phyloP scores from a whole-genome alignment of 805 yeast species.

The Teunomyces gatunensis region DNA sequence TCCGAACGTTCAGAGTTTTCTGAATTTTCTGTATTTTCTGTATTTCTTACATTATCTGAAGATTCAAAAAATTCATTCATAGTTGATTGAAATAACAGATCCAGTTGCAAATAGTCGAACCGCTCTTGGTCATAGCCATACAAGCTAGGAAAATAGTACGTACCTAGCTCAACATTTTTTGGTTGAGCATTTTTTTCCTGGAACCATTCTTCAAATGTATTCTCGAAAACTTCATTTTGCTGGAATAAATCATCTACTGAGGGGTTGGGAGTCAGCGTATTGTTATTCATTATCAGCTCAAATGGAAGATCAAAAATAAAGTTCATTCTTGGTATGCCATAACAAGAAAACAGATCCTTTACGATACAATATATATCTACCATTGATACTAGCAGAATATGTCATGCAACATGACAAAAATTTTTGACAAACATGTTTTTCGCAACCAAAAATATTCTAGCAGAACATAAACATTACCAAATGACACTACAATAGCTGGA shows the following conservation, averaged over 20 bases:
- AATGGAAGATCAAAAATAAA: not conserved
- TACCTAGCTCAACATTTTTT: not conserved
- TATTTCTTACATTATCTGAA: not conserved
- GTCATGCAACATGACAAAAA: not conserved
- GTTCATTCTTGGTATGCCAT: not conserved
- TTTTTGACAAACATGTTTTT: not conserved
- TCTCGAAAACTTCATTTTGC: not conserved
- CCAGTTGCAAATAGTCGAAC: not conserved
- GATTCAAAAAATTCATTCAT: not conserved
- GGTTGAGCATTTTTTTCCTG: not conserved
- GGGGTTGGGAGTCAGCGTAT: not conserved
- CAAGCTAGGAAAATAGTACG: not conserved
- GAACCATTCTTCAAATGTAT: not conserved
- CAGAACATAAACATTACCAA: not conserved
- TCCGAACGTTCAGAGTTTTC: not conserved
- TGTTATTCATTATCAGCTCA: not conserved
- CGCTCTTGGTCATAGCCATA: not conserved
- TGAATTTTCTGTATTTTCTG: not conserved
- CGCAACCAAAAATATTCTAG: conserved; percentile 2
- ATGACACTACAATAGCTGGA: not conserved
- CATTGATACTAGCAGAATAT: not conserved
- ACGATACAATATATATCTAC: not conserved
- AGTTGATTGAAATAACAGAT: not conserved
- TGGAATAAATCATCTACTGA: not conserved
- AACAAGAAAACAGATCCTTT: not conserved